Evolutionary conservation across 2,329 filamentous ascomycete genomes (phyloP).

Genomic region (Aspergillus neotritici): DNA sequence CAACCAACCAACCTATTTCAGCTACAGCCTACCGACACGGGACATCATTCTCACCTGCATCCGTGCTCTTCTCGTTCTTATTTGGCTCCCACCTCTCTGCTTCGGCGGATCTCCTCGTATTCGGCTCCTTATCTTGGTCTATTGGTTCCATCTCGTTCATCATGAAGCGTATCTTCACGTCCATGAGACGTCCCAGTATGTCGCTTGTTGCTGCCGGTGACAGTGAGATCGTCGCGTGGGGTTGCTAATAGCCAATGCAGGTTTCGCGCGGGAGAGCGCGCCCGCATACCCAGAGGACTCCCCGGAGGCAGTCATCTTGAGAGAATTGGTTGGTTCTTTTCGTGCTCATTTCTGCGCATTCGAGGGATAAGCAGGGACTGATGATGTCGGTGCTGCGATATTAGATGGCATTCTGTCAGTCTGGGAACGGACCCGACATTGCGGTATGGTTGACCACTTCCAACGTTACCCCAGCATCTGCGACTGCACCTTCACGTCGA

Average conservation of each 20-base stretch:
- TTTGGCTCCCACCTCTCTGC: neutral
- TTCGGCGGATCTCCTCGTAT: neutral
- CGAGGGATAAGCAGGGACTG: neutral
- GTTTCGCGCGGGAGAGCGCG: conserved; percentile 17
- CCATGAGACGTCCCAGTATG: conserved; percentile 30
- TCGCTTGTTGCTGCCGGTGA: conserved; percentile 3
- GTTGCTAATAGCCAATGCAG: conserved; percentile 12
- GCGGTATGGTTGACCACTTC: conserved; percentile 42
- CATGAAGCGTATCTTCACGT: conserved; percentile 37
- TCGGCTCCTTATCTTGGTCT: neutral
- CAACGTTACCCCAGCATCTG: conserved; percentile 3
- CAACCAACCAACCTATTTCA: conserved; percentile 3
- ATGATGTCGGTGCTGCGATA: conserved; percentile 1
- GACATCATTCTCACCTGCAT: conserved; percentile 1
- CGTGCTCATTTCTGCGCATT: neutral
- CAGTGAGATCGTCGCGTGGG: too few relatives aligned
- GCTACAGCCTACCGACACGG: neutral
- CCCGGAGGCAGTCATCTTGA: conserved; percentile 36
- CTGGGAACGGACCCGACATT: conserved; percentile 53
- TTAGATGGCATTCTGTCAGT: conserved; percentile 76
- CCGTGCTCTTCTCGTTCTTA: conserved; percentile 3
- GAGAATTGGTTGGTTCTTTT: conserved; percentile 34
- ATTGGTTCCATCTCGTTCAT: conserved; percentile 2
- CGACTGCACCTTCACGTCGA: neutral
- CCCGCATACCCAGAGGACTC: conserved; percentile 30